Evolutionary conservation across 179 eudicot genomes (phyloP).

Genomic region (Patellifolia procumbens): DNA sequence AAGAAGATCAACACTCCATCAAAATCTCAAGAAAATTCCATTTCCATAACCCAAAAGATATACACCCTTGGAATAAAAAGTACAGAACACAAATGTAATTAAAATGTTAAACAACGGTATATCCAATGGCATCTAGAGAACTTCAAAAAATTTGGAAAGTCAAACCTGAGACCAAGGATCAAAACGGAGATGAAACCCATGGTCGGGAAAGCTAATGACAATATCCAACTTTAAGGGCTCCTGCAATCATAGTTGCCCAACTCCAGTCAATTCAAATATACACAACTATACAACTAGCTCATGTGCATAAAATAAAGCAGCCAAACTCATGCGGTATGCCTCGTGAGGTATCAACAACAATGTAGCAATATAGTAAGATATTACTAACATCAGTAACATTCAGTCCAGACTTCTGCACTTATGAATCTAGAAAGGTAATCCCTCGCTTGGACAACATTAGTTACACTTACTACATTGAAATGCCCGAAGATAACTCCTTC

Average conservation of each 20-base stretch:
- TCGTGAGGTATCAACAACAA: not conserved
- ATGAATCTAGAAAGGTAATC: not conserved
- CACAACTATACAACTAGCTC: slow-evolving; percentile 4
- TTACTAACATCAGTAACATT: no score
- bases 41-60: not conserved
- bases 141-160: not conserved
- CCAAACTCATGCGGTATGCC: no score
- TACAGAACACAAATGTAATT: not conserved
- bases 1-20: not conserved
- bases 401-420: not conserved
- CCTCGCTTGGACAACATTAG: not conserved
- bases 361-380: not conserved
- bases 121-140: not conserved
- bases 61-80: not conserved
- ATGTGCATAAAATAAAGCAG: not conserved
- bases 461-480: not conserved
- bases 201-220: slow-evolving; percentile 96
- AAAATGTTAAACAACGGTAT: not conserved
- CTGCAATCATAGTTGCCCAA: slow-evolving; percentile 37
- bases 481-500: no score
- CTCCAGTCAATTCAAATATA: not conserved
- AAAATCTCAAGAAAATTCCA: not conserved
- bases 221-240: slow-evolving; percentile 84
- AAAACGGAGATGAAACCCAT: slow-evolving; percentile 94
- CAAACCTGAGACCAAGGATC: slow-evolving; percentile 97